Conservation (phyloP, 306 rosid genomes). For the Calophaca sinica region DNA sequence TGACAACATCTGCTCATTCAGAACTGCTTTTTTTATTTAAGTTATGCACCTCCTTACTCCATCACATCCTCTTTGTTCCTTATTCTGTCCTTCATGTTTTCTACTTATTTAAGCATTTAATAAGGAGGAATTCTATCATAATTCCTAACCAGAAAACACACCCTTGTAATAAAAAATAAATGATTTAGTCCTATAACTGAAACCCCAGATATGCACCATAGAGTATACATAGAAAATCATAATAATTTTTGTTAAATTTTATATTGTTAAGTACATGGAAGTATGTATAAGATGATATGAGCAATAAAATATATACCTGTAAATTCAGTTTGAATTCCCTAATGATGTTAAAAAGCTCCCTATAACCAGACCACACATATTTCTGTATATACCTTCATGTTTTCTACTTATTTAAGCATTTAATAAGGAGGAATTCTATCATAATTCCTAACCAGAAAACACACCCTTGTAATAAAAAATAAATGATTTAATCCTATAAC, state of each 20-base stretch:
- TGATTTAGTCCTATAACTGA: too few species aligned
- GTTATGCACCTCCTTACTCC: background rate
- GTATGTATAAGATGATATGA: conserved; percentile 28
- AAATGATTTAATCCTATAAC: too few species aligned
- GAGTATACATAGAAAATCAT: background rate
- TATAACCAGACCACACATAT: conserved; percentile 92
- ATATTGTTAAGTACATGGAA: conserved; percentile 18
- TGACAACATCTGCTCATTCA: background rate
- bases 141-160: too few species aligned
- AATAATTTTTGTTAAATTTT: conserved; percentile 16
- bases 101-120: too few species aligned
- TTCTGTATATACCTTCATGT: too few species aligned
- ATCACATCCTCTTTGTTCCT: conserved; percentile 15
- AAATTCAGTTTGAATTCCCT: conserved; percentile 83
- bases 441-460: too few species aligned
- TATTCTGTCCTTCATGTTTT: background rate
- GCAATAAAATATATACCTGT: conserved; percentile 65
- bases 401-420: too few species aligned
- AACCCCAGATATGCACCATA: too few species aligned
- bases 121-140: too few species aligned
- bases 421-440: too few species aligned
- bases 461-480: too few species aligned
- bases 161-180: too few species aligned
- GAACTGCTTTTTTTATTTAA: background rate
- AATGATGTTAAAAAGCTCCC: conserved; percentile 80